Percentiles rank a stretch among this genome's conserved stretches.
Conservation (phyloP, 805 yeast genomes). For the Kazachstania psychrophila region DNA sequence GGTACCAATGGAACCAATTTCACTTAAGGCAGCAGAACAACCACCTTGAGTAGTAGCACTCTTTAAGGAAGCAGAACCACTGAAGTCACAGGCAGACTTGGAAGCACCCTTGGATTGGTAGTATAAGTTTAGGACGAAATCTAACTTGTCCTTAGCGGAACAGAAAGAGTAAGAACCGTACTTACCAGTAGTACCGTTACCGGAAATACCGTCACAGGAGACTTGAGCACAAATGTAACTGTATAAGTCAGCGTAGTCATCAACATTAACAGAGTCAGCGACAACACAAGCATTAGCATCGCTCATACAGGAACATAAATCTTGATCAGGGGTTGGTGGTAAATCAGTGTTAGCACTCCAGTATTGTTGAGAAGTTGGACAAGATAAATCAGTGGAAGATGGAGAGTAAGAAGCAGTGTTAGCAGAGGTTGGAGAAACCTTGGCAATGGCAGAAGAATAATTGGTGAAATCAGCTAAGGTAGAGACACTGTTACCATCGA, state of each 20-base stretch:
- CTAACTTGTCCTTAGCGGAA: constrained; percentile 51
- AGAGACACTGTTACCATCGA: constrained; percentile 39
- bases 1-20: constrained; percentile 65
- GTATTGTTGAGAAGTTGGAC: constrained; percentile 48
- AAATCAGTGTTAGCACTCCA: constrained; percentile 62
- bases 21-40: constrained; percentile 47
- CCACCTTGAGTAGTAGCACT: constrained; percentile 40
- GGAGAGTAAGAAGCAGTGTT: constrained; percentile 34
- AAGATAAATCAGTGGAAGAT: constrained; percentile 39
- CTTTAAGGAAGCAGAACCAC: constrained; percentile 54
- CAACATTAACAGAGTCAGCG: constrained; percentile 39
- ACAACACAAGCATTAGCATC: constrained; percentile 53
- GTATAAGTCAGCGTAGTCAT: constrained; percentile 54
- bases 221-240: constrained; percentile 46
- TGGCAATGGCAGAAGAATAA: constrained; percentile 50
- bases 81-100: constrained; percentile 53
- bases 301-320: constrained; percentile 55
- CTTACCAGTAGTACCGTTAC: constrained; percentile 53
- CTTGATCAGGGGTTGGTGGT: constrained; percentile 72
- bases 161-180: constrained; percentile 75
- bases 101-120: constrained; percentile 39
- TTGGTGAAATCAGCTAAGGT: constrained; percentile 57
- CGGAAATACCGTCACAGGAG: constrained; percentile 51
- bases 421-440: constrained; percentile 45
- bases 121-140: constrained; percentile 58